These are phyloP conservation scores for Emericellopsis atlantica DNA, from an alignment of 2,329 filamentous ascomycete genomes.

Conservation along the genomic window DNA sequence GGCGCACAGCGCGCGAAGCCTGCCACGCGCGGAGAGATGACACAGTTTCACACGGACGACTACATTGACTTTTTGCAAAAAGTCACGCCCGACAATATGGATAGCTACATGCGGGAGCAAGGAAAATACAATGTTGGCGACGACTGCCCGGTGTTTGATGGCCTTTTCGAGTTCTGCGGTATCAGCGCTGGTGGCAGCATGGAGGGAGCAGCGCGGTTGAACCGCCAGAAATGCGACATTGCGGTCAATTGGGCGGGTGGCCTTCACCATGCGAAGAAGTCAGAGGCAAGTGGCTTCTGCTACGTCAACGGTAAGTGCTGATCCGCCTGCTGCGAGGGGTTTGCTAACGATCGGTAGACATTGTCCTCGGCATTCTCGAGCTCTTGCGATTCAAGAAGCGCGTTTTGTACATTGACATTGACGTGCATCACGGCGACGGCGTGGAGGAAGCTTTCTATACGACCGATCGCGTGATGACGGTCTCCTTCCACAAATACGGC, in stretches of 20 bases:
- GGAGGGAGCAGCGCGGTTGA: conserved; percentile 82
- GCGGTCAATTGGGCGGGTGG: conserved; percentile 98
- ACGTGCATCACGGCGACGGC: conserved; percentile 87
- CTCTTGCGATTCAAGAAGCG: conserved; percentile 82
- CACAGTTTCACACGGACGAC: conserved; percentile 85
- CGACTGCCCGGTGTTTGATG: conserved; percentile 95
- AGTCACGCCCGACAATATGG: conserved; percentile 98
- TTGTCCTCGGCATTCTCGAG: conserved; percentile 89
- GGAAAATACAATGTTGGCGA: conserved; percentile 90
- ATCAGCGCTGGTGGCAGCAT: conserved; percentile 90
- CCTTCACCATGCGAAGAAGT: conserved; percentile 94
- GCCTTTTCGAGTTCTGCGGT: conserved; percentile 92
- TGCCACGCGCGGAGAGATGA: conserved; percentile 80
- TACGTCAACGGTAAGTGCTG: conserved; percentile 75
- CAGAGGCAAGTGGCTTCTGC: conserved; percentile 92
- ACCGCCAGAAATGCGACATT: conserved; percentile 87
- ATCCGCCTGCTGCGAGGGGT: not conserved
- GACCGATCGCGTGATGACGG: conserved; percentile 83
- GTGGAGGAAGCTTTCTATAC: conserved; percentile 92
- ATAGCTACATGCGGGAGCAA: conserved; percentile 81
- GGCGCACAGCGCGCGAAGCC: conserved; percentile 60
- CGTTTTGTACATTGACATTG: conserved; percentile 95
- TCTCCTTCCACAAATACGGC: conserved; percentile 94
- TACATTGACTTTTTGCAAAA: conserved; percentile 93
- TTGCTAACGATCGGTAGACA: conserved; percentile 44